These are phyloP conservation scores for Cardamine resedifolia DNA, from an alignment of 345 rosid genomes.

Conservation along the genomic window DNA sequence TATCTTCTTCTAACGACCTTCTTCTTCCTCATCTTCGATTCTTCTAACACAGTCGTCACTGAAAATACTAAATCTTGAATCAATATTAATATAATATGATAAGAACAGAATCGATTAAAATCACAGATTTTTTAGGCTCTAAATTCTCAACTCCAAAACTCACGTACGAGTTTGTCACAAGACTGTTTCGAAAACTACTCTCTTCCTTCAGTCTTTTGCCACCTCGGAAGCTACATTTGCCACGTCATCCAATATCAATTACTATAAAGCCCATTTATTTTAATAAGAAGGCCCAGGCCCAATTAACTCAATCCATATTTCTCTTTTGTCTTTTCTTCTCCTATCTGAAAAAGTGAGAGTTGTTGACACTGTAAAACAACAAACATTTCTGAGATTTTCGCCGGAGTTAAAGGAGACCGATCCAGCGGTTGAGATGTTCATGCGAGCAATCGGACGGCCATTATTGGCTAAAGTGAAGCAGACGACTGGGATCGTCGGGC, in stretches of 20 bases:
- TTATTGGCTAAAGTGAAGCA: constrained; percentile 84
- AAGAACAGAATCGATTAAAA: no score
- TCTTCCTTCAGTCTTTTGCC: background rate
- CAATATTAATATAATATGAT: no score
- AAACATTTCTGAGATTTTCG: constrained; percentile 29
- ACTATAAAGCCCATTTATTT: background rate
- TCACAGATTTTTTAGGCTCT: background rate
- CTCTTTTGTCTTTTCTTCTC: background rate
- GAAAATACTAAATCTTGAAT: no score
- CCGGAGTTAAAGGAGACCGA: constrained; percentile 25
- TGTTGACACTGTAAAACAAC: constrained; percentile 20
- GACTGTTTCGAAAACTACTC: background rate
- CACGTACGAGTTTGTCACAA: background rate
- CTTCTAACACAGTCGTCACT: no score
- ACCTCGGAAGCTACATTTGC: background rate
- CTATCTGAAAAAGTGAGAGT: background rate
- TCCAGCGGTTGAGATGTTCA: constrained; percentile 54
- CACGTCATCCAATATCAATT: background rate
- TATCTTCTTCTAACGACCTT: no score
- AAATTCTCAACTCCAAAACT: background rate
- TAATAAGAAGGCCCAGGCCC: background rate
- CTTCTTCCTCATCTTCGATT: no score
- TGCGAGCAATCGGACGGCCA: constrained; percentile 83
- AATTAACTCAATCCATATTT: background rate
- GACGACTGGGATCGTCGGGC: constrained; percentile 94